phyloP scores from a whole-genome alignment of 1,139 yeast genomes.

The Candida albicans region DNA sequence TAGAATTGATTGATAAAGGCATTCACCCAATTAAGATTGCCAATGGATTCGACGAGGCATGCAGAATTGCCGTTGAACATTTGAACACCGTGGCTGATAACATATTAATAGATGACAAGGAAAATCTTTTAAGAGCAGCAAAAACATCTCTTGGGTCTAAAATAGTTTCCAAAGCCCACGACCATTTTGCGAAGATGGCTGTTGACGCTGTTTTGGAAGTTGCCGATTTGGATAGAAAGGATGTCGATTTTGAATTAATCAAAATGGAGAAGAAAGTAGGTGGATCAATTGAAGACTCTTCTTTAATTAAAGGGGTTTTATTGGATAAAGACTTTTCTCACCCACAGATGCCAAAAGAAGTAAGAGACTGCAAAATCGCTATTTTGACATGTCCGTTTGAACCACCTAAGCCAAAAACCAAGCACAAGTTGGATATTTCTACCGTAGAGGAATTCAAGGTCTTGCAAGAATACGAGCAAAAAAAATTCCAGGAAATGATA shows the following conservation, averaged over 20 bases:
- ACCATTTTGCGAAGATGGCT: conserved; percentile 93
- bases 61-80: conserved; percentile 80
- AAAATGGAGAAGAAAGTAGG: conserved; percentile 96
- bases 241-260: conserved; percentile 94
- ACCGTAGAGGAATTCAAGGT: conserved; percentile 89
- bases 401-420: conserved; percentile 99
- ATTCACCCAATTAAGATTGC: conserved; percentile 97
- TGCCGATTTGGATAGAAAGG: conserved; percentile 87
- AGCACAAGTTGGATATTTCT: conserved; percentile 92
- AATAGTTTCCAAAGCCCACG: conserved; percentile 91
- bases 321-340: conserved; percentile 96
- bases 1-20: conserved; percentile 92
- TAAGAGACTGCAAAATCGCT: conserved; percentile 84
- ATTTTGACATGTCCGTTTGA: conserved; percentile 97
- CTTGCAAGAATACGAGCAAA: conserved; percentile 88
- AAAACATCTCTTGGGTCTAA: conserved; percentile 94
- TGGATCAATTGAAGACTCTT: conserved; percentile 85
- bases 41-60: conserved; percentile 96
- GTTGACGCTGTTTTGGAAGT: conserved; percentile 94
- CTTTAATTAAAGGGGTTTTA: conserved; percentile 84
- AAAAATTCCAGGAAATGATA: conserved; percentile 90
- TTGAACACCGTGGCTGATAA: conserved; percentile 74
- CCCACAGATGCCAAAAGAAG: conserved; percentile 92
- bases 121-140: conserved; percentile 81
- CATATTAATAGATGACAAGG: conserved; percentile 52